These are phyloP conservation scores for Leccinum pellstonianum DNA, from an alignment of 768 basidiomycete species.

Conservation along the genomic window DNA sequence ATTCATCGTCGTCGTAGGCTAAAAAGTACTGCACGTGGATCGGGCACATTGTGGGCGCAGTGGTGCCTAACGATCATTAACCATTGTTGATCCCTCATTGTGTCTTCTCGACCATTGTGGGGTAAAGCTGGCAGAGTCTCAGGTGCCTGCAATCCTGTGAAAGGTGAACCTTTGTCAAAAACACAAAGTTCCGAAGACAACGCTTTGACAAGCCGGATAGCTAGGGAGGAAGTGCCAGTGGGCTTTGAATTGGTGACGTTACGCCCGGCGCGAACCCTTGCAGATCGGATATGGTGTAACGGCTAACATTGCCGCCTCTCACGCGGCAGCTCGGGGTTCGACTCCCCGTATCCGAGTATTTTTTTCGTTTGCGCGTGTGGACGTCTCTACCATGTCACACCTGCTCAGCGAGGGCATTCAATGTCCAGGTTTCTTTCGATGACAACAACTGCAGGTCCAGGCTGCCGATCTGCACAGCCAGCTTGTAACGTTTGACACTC, in stretches of 20 bases:
- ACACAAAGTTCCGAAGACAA: background rate
- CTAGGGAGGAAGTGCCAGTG: background rate
- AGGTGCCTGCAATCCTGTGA: background rate
- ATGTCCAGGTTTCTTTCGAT: background rate
- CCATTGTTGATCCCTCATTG: background rate
- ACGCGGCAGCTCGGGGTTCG: constrained; percentile 45
- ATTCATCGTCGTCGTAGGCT: background rate
- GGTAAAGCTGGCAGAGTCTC: background rate
- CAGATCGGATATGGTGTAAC: constrained; percentile 57
- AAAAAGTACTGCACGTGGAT: background rate
- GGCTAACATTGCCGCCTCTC: constrained; percentile 69
- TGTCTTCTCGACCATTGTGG: background rate
- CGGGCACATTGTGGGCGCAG: background rate
- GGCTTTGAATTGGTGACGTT: background rate
- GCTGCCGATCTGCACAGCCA: background rate
- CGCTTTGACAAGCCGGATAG: background rate
- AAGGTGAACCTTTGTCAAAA: background rate
- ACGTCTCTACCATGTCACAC: too few relatives aligned
- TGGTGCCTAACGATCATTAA: background rate
- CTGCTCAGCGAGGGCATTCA: background rate
- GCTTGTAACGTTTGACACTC: background rate
- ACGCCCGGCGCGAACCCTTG: rapidly evolving
- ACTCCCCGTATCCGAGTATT: constrained; percentile 23
- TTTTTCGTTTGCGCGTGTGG: background rate
- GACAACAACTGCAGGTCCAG: background rate